Evolutionary conservation across 2,329 filamentous ascomycete genomes (phyloP), one percentile per base, ranked within the genome.

Genomic region (Rhynchosporium agropyri): DNA sequence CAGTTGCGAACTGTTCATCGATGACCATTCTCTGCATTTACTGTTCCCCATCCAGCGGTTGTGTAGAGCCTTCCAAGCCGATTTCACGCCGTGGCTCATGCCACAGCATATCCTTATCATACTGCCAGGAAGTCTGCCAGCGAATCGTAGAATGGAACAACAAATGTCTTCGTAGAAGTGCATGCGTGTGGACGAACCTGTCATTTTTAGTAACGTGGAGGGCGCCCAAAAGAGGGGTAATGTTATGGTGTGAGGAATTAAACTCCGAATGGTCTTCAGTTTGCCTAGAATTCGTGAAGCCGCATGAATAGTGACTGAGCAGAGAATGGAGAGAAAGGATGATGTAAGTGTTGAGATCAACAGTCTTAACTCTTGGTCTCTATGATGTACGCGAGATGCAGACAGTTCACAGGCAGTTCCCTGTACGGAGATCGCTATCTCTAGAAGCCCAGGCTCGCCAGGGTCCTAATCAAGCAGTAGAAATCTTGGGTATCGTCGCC

Each of bases 61-160:
- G 56, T 49, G 56, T 49, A 40, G 20, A 31, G 29, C 20, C 26
- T 28, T 45, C 43, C 38, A 26, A 33, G 38, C 54, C 54, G 54
- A 57, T 45, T 46, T 6, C 42, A 48, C 13, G 55, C 55, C 42
- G 42, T 36, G 38, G 31, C 55, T 28, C 55, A 58, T 38, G 43
- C 55, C 43, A 36, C 55, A 38, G 15, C 36, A 45, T 45, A 8
- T 45, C 29, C 43, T 49, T 60, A 60, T 60, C 58, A 29, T 49
- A 29, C 40, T 13, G 38, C 58, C 48, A 49, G 48, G 3, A 33
- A 42, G 15, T 13, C 58, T 40, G 49, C 58, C 58, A 38, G 38
- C 58, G 49, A 60, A 60, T 60, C 58, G 53, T 54, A 45, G 31
- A 40, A 46, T 46, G 29, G 46, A 60, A n/a, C 36, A 60, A 29